These are phyloP conservation scores for Moesziomyces antarcticus DNA, from an alignment of 1,284 basidiomycete genomes.

Conservation along the genomic window DNA sequence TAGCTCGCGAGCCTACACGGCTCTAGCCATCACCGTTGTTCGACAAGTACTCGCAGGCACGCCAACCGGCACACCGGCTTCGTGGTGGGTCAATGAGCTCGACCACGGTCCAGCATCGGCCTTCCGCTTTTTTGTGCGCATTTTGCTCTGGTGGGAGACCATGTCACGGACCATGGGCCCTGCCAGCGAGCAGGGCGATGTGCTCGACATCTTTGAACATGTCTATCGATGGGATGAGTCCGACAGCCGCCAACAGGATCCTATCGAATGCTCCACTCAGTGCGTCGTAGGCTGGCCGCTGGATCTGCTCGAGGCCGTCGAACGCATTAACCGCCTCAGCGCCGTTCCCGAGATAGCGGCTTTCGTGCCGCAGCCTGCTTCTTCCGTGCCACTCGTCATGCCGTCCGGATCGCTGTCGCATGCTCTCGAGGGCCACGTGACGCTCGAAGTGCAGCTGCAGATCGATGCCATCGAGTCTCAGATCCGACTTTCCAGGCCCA, in stretches of 20 bases:
- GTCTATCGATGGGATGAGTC: conserved; percentile 23
- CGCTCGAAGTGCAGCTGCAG: conserved; percentile 12
- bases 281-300: conserved; percentile 34
- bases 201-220: conserved; percentile 9
- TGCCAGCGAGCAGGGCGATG: conserved; percentile 11
- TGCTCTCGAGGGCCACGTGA: conserved; percentile 8
- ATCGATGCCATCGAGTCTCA: conserved; percentile 18
- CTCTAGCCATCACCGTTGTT: conserved; percentile 4
- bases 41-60: conserved; percentile 1
- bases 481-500: conserved; percentile 17
- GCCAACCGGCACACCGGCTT: neutral
- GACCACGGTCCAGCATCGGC: conserved; percentile 22
- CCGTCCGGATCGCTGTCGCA: conserved; percentile 12
- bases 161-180: conserved; percentile 29
- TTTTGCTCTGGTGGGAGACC: conserved; percentile 34
- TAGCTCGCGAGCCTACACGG: conserved; percentile 7
- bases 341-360: conserved; percentile 1
- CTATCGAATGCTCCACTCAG: conserved; percentile 16
- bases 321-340: conserved; percentile 11
- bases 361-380: conserved; percentile 1
- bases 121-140: conserved; percentile 25
- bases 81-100: neutral
- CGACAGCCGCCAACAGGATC: neutral
- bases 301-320: conserved; percentile 30
- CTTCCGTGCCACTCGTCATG: conserved; percentile 10